phyloP scores from a whole-genome alignment of 768 basidiomycete species.

The Lactarius pseudohatsudake region DNA sequence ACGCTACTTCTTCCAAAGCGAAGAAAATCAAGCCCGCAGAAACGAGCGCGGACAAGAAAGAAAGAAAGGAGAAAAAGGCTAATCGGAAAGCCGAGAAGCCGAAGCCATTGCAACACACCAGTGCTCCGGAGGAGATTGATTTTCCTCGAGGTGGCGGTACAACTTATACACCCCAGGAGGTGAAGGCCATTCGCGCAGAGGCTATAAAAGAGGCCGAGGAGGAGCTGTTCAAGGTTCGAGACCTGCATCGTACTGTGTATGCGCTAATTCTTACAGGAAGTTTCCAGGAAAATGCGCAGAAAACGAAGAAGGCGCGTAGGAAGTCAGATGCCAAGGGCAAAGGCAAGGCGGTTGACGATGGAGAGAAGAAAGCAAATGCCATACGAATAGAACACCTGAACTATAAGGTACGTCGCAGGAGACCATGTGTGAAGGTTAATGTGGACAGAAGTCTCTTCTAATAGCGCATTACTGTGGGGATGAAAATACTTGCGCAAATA shows the following conservation, averaged over 20 bases:
- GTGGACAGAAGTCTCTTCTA: constrained; percentile 18
- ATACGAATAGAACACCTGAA: constrained; percentile 89
- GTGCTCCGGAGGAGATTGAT: constrained; percentile 71
- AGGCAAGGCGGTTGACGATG: constrained; percentile 35
- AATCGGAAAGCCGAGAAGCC: constrained; percentile 33
- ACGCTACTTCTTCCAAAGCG: constrained; percentile 48
- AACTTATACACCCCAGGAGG: constrained; percentile 82
- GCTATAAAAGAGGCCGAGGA: constrained; percentile 81
- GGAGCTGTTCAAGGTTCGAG: constrained; percentile 67
- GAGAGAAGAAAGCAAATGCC: constrained; percentile 47
- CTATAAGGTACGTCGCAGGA: constrained; percentile 65
- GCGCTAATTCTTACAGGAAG: constrained; percentile 4
- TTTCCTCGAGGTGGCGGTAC: constrained; percentile 97
- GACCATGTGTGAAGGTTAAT: not conserved
- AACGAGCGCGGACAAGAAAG: constrained; percentile 31
- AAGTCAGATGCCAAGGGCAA: constrained; percentile 45
- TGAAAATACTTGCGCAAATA: constrained; percentile 87
- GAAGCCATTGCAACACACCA: constrained; percentile 36
- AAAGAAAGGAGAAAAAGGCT: constrained; percentile 33
- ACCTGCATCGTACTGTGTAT: not conserved
- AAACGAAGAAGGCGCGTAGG: constrained; percentile 47
- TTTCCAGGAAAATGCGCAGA: constrained; percentile 32
- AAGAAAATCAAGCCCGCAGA: constrained; percentile 59
- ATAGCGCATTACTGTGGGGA: constrained; percentile 77
- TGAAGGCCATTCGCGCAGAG: constrained; percentile 82